Percentiles rank a stretch among this genome's conserved stretches.
These are phyloP conservation scores for Helicocarpus griseus DNA, from an alignment of 2,329 filamentous ascomycete genomes.

Conservation along the genomic window DNA sequence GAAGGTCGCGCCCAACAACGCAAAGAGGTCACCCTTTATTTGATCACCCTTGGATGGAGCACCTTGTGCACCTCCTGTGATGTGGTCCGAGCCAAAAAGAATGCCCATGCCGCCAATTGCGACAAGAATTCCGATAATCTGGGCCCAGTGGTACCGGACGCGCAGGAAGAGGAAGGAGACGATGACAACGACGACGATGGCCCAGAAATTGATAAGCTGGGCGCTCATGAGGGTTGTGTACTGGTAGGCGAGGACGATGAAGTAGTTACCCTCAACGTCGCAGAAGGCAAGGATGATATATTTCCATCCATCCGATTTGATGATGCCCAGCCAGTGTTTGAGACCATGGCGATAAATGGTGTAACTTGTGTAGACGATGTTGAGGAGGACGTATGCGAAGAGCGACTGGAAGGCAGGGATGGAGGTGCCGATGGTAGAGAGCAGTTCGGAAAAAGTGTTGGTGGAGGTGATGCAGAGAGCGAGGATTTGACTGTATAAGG, in stretches of 20 bases:
- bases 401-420: constrained; percentile 94
- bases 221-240: constrained; percentile 87
- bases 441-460: constrained; percentile 77
- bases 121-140: constrained; percentile 77
- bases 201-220: constrained; percentile 97
- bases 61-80: constrained; percentile 48
- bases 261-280: constrained; percentile 96
- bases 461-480: constrained; percentile 85
- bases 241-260: constrained; percentile 86
- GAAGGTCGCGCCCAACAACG: constrained; percentile 74
- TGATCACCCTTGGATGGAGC: constrained; percentile 45
- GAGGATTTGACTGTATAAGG: constrained; percentile 56
- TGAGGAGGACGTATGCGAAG: constrained; percentile 85
- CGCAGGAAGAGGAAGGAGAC: constrained; percentile 72
- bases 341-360: constrained; percentile 72
- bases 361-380: constrained; percentile 68
- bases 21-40: constrained; percentile 88
- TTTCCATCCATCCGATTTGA: constrained; percentile 73
- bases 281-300: constrained; percentile 88
- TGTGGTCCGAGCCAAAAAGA: constrained; percentile 76
- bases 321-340: constrained; percentile 55
- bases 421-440: constrained; percentile 57
- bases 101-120: constrained; percentile 87
- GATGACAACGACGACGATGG: constrained; percentile 82
- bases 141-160: constrained; percentile 81